Evolutionary conservation across 352 stramenopile species (phyloP).

Genomic region (Globisporangium camurandrum): DNA sequence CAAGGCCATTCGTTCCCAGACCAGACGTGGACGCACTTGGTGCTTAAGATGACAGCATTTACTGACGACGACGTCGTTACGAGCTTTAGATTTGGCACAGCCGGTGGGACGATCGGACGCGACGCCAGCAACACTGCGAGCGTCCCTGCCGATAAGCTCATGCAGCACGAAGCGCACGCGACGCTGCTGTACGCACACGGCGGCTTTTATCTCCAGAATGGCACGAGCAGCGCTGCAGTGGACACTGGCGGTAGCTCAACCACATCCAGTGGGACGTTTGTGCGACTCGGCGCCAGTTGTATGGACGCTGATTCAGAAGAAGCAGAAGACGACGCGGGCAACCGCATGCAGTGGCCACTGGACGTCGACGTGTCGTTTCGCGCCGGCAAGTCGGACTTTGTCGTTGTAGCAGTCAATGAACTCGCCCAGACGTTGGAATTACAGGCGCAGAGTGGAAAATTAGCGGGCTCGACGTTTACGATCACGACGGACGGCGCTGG

Average conservation of each 20-base stretch:
- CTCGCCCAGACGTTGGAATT: conserved; percentile 46
- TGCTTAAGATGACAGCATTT: conserved; percentile 82
- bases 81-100: conserved; percentile 55
- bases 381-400: conserved; percentile 76
- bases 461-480: conserved; percentile 66
- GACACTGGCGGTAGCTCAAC: too few relatives aligned
- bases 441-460: conserved; percentile 48
- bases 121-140: conserved; percentile 44
- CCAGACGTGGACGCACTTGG: conserved; percentile 56
- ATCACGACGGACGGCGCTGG: conserved; percentile 82
- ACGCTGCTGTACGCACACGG: conserved; percentile 42
- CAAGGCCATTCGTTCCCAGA: conserved; percentile 20
- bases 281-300: conserved; percentile 46
- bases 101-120: conserved; percentile 48
- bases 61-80: conserved; percentile 67
- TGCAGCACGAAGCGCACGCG: conserved; percentile 45
- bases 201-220: conserved; percentile 60
- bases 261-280: conserved; percentile 64
- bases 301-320: conserved; percentile 19
- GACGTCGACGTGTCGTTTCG: conserved; percentile 54
- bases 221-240: conserved; percentile 21
- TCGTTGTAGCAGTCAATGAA: conserved; percentile 52
- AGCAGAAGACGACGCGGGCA: conserved; percentile 29
- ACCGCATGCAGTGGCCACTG: conserved; percentile 78
- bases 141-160: conserved; percentile 67